phyloP scores from a whole-genome alignment of 208 protist genomes.

The Trypanosoma platydactyli region DNA sequence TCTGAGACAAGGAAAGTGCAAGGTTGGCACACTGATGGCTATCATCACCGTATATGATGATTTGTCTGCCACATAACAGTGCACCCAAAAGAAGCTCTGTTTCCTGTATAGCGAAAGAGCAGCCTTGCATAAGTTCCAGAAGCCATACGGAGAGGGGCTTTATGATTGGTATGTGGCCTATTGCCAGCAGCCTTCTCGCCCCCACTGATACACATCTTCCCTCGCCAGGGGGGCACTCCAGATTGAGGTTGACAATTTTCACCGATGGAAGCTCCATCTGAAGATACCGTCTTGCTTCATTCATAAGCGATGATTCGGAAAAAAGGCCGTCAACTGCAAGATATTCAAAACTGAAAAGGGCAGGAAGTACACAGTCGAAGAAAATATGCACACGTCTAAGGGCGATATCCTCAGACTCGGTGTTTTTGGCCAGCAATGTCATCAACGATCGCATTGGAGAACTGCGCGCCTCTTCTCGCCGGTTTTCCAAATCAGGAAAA shows the following conservation, averaged over 20 bases:
- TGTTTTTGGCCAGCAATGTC: conserved; percentile 36
- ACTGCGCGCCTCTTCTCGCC: conserved; percentile 57
- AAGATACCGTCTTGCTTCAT: conserved; percentile 10
- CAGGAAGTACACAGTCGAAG: conserved; percentile 36
- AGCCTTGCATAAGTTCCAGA: conserved; percentile 37
- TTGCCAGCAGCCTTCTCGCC: conserved; percentile 9
- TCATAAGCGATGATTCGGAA: conserved; percentile 3
- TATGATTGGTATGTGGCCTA: conserved; percentile 13
- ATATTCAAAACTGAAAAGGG: conserved; percentile 28
- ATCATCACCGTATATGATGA: conserved; percentile 51
- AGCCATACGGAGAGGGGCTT: conserved; percentile 70
- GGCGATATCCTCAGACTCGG: conserved; percentile 21
- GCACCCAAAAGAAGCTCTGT: conserved; percentile 49
- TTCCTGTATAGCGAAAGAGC: conserved; percentile 4
- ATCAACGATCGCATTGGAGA: conserved; percentile 56
- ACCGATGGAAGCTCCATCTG: conserved; percentile 9
- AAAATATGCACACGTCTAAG: conserved; percentile 33
- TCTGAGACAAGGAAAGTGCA: conserved; percentile 48
- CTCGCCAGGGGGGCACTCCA: background rate
- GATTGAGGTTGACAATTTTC: conserved; percentile 12
- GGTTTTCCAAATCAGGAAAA: conserved; percentile 55
- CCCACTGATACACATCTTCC: conserved; percentile 3
- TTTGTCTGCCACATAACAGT: conserved; percentile 74
- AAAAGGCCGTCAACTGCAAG: background rate
- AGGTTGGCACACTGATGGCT: conserved; percentile 50